phyloP scores from a whole-genome alignment of 192 early-diverging fungal genomes.

The Jimgerdemannia flammicorona region DNA sequence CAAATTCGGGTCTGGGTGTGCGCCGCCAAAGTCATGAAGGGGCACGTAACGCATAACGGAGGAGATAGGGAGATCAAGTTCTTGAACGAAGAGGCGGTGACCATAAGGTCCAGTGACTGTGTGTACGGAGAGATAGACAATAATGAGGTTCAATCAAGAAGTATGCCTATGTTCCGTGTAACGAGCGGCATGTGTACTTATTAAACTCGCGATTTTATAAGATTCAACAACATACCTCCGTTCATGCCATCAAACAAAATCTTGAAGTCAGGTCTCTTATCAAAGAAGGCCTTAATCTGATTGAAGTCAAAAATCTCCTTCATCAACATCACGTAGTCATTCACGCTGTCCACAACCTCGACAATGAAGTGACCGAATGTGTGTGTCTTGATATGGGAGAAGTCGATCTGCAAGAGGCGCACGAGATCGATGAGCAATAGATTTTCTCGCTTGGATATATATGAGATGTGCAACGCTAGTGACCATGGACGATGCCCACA shows the following conservation, averaged over 20 bases:
- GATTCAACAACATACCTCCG: constrained; percentile 50
- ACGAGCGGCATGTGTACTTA: too few species aligned
- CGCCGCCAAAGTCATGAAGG: constrained; percentile 87
- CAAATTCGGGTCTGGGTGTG: constrained; percentile 97
- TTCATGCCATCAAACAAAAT: constrained; percentile 95
- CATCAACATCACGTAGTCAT: constrained; percentile 85
- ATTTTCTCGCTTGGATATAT: not conserved
- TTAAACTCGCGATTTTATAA: too few species aligned
- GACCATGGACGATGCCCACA: not conserved
- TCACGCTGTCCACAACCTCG: constrained; percentile 85
- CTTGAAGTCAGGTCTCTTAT: constrained; percentile 64
- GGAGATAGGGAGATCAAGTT: constrained; percentile 78
- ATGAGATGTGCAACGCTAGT: not conserved
- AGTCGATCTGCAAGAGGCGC: constrained; percentile 52
- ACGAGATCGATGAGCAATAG: not conserved
- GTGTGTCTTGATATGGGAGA: constrained; percentile 64
- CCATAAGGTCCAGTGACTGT: constrained; percentile 94
- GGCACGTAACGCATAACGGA: constrained; percentile 83
- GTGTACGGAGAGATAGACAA: constrained; percentile 2
- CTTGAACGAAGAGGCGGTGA: constrained; percentile 77
- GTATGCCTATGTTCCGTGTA: too few species aligned
- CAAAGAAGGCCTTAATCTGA: constrained; percentile 74
- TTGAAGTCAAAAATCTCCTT: constrained; percentile 93
- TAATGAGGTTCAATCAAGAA: not conserved
- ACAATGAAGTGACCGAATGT: constrained; percentile 62